These are phyloP conservation scores for Phialophora verrucosa DNA, from an alignment of 2,329 filamentous ascomycete genomes.

Conservation along the genomic window DNA sequence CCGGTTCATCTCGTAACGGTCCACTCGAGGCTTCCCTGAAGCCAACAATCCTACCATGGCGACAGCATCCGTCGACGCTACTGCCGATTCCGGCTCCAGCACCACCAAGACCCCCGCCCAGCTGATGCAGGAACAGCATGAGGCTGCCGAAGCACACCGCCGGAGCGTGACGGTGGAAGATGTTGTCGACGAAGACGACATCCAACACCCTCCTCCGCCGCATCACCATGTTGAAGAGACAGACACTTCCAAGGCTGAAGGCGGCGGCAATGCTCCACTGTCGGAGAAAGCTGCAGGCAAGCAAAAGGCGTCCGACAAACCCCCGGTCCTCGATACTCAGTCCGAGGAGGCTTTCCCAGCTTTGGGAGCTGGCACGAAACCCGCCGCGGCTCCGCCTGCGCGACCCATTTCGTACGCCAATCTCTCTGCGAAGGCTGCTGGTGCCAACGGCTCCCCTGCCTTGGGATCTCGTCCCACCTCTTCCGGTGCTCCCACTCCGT, in stretches of 20 bases:
- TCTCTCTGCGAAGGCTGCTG: slow-evolving; percentile 51
- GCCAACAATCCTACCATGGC: slow-evolving; percentile 32
- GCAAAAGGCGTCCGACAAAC: slow-evolving; percentile 60
- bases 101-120: slow-evolving; percentile 56
- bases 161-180: slow-evolving; percentile 74
- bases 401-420: slow-evolving; percentile 61
- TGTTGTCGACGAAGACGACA: slow-evolving; percentile 76
- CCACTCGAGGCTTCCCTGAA: slow-evolving; percentile 35
- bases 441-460: slow-evolving; percentile 58
- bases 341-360: slow-evolving; percentile 95
- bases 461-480: slow-evolving; percentile 57
- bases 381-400: slow-evolving; percentile 75
- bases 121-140: slow-evolving; percentile 60
- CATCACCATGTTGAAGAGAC: slow-evolving; percentile 40
- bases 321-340: slow-evolving; percentile 72
- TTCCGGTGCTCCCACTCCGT: slow-evolving; percentile 65
- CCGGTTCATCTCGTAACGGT: slow-evolving; percentile 33
- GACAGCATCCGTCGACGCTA: slow-evolving; percentile 29
- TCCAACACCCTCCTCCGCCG: slow-evolving; percentile 62
- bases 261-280: slow-evolving; percentile 58
- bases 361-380: slow-evolving; percentile 73
- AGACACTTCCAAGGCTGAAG: slow-evolving; percentile 46
- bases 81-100: slow-evolving; percentile 37
- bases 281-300: slow-evolving; percentile 72
- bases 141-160: slow-evolving; percentile 60